Base-by-base conservation (phyloP, 495 filamentous ascomycete genomes). In the Penicillium bovifimosum region DNA sequence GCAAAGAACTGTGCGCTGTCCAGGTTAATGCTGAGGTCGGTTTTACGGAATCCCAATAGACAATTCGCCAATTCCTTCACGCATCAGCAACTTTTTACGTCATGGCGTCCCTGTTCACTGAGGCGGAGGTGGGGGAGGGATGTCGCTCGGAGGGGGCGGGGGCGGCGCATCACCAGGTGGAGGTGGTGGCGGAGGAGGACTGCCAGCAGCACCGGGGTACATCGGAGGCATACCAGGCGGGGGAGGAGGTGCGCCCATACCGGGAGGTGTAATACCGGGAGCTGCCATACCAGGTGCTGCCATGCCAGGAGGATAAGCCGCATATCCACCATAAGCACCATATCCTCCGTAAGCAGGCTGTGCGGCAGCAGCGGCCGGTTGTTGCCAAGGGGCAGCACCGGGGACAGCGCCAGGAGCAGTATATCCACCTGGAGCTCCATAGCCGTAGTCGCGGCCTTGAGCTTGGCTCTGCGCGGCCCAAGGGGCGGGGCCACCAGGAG, bases 201-300 rank as follows among this genome's bases (percentile, higher is more conserved):
- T 76, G 33, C 71, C 74, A 48, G 78, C 70, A 44, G 55, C 64
- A 26, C 72, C 84, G 52, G 75, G 77, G 64, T 86, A 86, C 53
- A 89, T 76, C 14, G 86, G 80, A 51, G 81, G 80, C 51, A 88
- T 75, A 39, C 85, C 85, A 45, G 86, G 85, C 33, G 86, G 86
- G 45, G 85, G 82, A 41, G 85, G 84, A 27, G 86, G 84, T 44
- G 80, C 80, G 52, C 76, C 77, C 55, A 85, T 77, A 41, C 72
- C 74, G 45, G 72, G 63, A 38, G 77, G 73, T 31, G 81, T 38
- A 42, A 38, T 48, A 39, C 55, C 55, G 45, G 84, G 81, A 52
- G 80, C 80, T 54, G 77, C 78, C 59, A 86, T 79, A 42, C 73
- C 76, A n/a, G 84, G 81, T 51, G 80, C 80, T 54, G 77, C 78